These are phyloP conservation scores for Cladosporium oxysporum DNA, from an alignment of 2,329 filamentous ascomycete species.

Conservation along the genomic window DNA sequence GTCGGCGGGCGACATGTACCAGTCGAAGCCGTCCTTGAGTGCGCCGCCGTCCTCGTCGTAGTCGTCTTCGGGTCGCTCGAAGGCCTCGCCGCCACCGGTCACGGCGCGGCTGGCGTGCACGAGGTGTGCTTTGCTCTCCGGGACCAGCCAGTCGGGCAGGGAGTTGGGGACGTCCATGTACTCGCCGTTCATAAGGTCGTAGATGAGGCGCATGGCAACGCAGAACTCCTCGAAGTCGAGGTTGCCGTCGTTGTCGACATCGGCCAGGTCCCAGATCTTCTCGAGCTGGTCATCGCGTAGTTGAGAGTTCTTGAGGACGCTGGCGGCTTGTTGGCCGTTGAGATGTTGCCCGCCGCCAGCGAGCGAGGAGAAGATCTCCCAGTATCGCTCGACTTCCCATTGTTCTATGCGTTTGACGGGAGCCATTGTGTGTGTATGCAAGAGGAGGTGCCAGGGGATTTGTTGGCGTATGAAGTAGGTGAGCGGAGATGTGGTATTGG, in stretches of 20 bases:
- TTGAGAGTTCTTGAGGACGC: slow-evolving; percentile 72
- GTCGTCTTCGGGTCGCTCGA: slow-evolving; percentile 77
- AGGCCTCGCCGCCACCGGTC: slow-evolving; percentile 74
- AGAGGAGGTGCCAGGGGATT: background rate
- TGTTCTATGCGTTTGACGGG: slow-evolving; percentile 63
- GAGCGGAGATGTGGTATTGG: background rate
- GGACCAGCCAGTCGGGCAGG: slow-evolving; percentile 94
- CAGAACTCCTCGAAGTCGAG: slow-evolving; percentile 99
- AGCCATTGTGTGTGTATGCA: slow-evolving; percentile 29
- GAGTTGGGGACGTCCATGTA: slow-evolving; percentile 81
- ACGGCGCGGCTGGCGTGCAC: slow-evolving; percentile 81
- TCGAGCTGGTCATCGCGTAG: slow-evolving; percentile 84
- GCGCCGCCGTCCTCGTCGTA: slow-evolving; percentile 77
- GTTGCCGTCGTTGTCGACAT: slow-evolving; percentile 96
- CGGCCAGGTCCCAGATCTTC: slow-evolving; percentile 93
- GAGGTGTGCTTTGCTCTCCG: slow-evolving; percentile 89
- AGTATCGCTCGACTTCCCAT: slow-evolving; percentile 75
- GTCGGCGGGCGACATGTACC: slow-evolving; percentile 95
- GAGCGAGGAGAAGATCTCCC: slow-evolving; percentile 75
- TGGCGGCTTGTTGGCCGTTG: slow-evolving; percentile 68
- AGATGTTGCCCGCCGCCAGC: slow-evolving; percentile 65
- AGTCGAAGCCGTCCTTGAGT: slow-evolving; percentile 95
- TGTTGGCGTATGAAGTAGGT: background rate
- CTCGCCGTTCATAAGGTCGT: slow-evolving; percentile 95
- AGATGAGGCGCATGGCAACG: slow-evolving; percentile 97